Base-by-base conservation (phyloP, 1,284 basidiomycete species). In the Ceratobasidium sp. region DNA sequence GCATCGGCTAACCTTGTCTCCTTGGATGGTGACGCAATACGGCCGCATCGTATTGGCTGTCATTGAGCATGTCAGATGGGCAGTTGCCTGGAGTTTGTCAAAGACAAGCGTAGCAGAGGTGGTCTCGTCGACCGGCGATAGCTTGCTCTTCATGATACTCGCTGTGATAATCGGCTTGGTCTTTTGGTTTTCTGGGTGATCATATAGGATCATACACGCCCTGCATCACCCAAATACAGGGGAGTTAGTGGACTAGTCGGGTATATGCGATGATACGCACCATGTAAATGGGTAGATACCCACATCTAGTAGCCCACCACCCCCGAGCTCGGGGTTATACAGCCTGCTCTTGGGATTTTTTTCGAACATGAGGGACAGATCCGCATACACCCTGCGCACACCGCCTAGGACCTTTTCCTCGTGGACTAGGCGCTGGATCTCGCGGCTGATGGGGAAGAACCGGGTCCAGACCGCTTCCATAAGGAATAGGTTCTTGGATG, bases 401-500 rank as follows among this genome's bases (percentile, higher is more conserved):
- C 86, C 83, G 9, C 91, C 92, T n/a, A 92, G 83, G 13, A 81
- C 81, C 14, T 89, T 89, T 65, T 85, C 84, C 66, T 91, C 88
- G 0, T 68, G 65, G 22, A 88, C 85, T 61, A 92, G 82, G 76
- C 85, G 84, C 82, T 91, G 90, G 62, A 93, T 83, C 75, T 90
- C 90, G n/a, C 84, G 78, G 7, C 85, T 83, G 74, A 92, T 84
- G 4, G 92, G 92, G 74, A 91, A 90, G 83, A 93, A 94, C 34
- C 92, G 85, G 8, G 92, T 94, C 90, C 89, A 92, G 81, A 94
- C 85, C 1, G 90, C 94, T 82, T 95, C 94, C 94, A 96, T 95
- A 78, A 96, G 88, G 84, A 96, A 96, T 1, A 94, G 85, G 14
- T 89, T 87, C 78, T 91, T 85, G 81, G 92, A 87, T 80, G 90